Base-by-base conservation (phyloP, 2,329 filamentous ascomycete species). In the Pseudocercospora pini-densiflorae region DNA sequence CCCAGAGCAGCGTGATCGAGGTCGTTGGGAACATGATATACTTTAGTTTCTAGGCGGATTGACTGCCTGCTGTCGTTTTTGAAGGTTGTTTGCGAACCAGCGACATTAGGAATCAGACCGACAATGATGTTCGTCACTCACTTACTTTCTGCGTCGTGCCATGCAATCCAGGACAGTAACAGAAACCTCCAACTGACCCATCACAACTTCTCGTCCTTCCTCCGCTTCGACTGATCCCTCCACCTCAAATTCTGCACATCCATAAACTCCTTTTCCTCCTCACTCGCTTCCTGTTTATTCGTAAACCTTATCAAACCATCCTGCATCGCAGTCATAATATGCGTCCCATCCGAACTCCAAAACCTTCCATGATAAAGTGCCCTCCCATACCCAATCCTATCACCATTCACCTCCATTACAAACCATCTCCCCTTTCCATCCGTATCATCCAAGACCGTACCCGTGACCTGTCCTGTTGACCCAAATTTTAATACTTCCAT, bases 271-370 rank as follows among this genome's bases (percentile, higher is more conserved):
- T 40, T 23, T 45, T 68, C 66, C 4, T 64, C 64, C 10, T 16
- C 23, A 31, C 5, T 16, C 9, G 61, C 64, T 4, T 64, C 57
- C 36, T 61, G 64, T 14, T 54, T 24, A 27, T 68, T 54, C 23
- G 66, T 72, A 29, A 75, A 65, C 47, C 77, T 64, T 12, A 85
- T 72, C 77, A 85, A 75, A 5, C 83, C 82, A 70, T 86, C 84
- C 70, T 86, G 84, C 67, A 83, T 77, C 12, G 81, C 79, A 19
- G 79, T 85, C 8, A 79, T 82, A 51, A 86, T 66, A 69, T 85
- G 78, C 12, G 72, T 73, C 1, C 83, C 83, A 21, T 70, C 70
- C 3, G 77, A 75, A 61, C 76, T 75, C 79, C 81, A 85, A 53
- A 85, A 71, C 68, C 80, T 75, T 70, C 81, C 83, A 70, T 85